phyloP scores from a whole-genome alignment of 345 rosid species.

The Brassica carinata region DNA sequence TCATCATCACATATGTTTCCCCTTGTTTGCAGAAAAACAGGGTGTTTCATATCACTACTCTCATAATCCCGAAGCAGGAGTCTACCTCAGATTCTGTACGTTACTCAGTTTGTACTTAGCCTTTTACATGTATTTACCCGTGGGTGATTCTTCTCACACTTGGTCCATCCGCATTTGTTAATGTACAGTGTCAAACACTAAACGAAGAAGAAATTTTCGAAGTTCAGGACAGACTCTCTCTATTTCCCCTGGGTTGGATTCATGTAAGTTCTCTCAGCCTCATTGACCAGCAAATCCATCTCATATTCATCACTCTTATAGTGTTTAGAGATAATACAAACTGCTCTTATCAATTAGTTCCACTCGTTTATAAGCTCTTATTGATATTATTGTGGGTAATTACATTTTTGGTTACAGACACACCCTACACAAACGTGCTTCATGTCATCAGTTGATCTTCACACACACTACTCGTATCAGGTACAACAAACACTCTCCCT shows the following conservation, averaged over 20 bases:
- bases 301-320: neutral
- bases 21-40: slow-evolving; percentile 70
- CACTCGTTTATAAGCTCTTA: neutral
- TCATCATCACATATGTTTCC: slow-evolving; percentile 29
- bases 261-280: slow-evolving; percentile 59
- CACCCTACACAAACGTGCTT: slow-evolving; percentile 97
- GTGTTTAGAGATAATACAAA: neutral
- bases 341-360: neutral
- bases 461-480: slow-evolving; percentile 98
- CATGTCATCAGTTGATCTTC: slow-evolving; percentile 99
- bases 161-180: neutral
- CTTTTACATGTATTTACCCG: neutral
- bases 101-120: neutral
- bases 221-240: slow-evolving; percentile 82
- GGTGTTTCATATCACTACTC: slow-evolving; percentile 90
- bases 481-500: slow-evolving; percentile 37
- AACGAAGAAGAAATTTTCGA: slow-evolving; percentile 96
- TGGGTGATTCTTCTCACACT: slow-evolving; percentile 4
- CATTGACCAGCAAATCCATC: neutral
- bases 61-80: slow-evolving; percentile 97
- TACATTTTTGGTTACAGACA: slow-evolving; percentile 50
- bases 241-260: slow-evolving; percentile 96
- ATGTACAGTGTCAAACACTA: slow-evolving; percentile 76
- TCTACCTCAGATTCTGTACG: slow-evolving; percentile 94
- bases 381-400: slow-evolving; percentile 23